These are phyloP conservation scores for Clarireedia paspali DNA, from an alignment of 2,329 filamentous ascomycete species.

Conservation along the genomic window DNA sequence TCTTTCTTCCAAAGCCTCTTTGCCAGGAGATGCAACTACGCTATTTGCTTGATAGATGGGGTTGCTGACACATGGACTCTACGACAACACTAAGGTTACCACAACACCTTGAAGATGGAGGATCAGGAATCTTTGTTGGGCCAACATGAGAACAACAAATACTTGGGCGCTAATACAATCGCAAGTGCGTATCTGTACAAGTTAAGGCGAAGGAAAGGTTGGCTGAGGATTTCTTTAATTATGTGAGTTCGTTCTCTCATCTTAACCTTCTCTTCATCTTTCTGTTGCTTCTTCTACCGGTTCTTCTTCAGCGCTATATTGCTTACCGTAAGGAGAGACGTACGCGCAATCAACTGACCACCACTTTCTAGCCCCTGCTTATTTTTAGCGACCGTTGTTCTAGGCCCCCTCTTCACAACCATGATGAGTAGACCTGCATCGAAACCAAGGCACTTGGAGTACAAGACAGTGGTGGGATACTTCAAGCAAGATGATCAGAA, in stretches of 20 bases:
- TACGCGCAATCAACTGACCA: neutral
- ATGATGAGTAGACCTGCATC: constrained; percentile 20
- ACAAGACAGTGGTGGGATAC: constrained; percentile 52
- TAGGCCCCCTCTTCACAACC: constrained; percentile 13
- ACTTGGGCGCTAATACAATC: neutral
- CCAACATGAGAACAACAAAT: neutral
- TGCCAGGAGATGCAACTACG: too few relatives aligned
- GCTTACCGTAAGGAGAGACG: neutral
- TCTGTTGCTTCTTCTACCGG: neutral
- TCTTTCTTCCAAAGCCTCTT: too few relatives aligned
- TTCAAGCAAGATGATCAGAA: constrained; percentile 56
- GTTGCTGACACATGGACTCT: too few relatives aligned
- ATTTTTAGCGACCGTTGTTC: constrained; percentile 20
- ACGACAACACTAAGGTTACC: too few relatives aligned
- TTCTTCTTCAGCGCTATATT: neutral
- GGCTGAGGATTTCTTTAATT: neutral
- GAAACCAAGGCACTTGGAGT: constrained; percentile 32
- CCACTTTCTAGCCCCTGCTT: constrained; percentile 17
- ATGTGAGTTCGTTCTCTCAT: neutral
- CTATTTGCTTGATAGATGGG: neutral
- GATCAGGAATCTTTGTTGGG: constrained; percentile 8
- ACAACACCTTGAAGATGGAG: neutral
- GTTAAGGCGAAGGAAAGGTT: neutral
- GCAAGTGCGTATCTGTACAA: neutral
- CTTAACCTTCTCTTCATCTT: neutral